These are phyloP conservation scores for Paxillus involutus DNA, from an alignment of 768 basidiomycete species.

Conservation along the genomic window DNA sequence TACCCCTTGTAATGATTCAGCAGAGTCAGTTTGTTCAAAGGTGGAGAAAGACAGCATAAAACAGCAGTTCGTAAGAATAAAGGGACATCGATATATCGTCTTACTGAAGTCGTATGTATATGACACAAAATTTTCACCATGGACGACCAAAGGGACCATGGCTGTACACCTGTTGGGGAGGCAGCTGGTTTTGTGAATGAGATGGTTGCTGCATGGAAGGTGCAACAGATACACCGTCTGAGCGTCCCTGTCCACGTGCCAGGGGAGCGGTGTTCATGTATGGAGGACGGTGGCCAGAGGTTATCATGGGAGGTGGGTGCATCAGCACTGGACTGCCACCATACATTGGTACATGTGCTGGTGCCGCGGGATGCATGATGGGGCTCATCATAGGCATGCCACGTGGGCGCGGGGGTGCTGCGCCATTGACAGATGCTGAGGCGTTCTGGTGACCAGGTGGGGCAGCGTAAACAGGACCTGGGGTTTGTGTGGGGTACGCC, in stretches of 20 bases:
- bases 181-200: slow-evolving; percentile 26
- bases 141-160: slow-evolving; percentile 30
- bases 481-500: slow-evolving; percentile 58
- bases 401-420: slow-evolving; percentile 43
- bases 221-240: slow-evolving; percentile 41
- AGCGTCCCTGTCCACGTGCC: slow-evolving; percentile 49
- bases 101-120: slow-evolving; percentile 15
- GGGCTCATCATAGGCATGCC: slow-evolving; percentile 69
- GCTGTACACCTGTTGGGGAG: slow-evolving; percentile 29
- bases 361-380: slow-evolving; percentile 58
- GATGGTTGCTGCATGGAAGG: slow-evolving; percentile 41
- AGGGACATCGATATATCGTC: slow-evolving; percentile 35
- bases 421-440: slow-evolving; percentile 26
- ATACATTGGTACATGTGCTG: slow-evolving; percentile 52
- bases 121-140: slow-evolving; percentile 25
- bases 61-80: slow-evolving; percentile 21
- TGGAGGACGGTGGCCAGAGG: slow-evolving; percentile 30
- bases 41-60: slow-evolving; percentile 15
- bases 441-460: slow-evolving; percentile 41
- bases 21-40: not conserved
- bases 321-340: slow-evolving; percentile 68
- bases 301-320: slow-evolving; percentile 46
- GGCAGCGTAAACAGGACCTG: slow-evolving; percentile 46
- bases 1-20: slow-evolving; percentile 15
- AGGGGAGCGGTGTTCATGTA: slow-evolving; percentile 48